phyloP scores from a whole-genome alignment of 805 yeast species.

The Komagataella kurtzmanii region DNA sequence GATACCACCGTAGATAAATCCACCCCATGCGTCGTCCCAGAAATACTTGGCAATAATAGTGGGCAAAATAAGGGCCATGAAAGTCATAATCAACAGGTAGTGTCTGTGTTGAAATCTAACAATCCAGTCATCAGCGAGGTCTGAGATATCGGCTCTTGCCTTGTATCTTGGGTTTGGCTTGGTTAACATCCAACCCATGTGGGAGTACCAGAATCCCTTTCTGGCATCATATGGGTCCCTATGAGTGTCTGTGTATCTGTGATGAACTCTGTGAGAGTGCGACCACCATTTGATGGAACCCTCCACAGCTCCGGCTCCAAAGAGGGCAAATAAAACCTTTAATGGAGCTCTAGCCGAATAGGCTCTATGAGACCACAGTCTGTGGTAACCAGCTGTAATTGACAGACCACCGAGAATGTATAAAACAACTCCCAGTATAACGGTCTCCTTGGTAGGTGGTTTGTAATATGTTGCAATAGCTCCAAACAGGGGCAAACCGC shows the following conservation, averaged over 20 bases:
- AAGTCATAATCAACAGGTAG: conserved; percentile 46
- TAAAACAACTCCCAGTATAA: conserved; percentile 31
- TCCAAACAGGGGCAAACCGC: conserved; percentile 47
- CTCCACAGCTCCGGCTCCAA: conserved; percentile 75
- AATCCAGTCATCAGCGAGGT: conserved; percentile 66
- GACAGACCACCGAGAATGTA: conserved; percentile 57
- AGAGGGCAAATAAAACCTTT: conserved; percentile 53
- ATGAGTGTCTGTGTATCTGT: conserved; percentile 70
- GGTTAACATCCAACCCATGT: conserved; percentile 76
- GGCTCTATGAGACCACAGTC: conserved; percentile 69
- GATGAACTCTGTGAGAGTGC: conserved; percentile 76
- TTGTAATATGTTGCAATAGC: conserved; percentile 26
- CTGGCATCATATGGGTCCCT: conserved; percentile 85
- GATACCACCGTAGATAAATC: conserved; percentile 69
- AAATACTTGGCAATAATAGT: conserved; percentile 44
- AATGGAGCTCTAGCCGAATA: conserved; percentile 50
- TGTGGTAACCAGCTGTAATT: conserved; percentile 76
- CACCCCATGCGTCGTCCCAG: conserved; percentile 71
- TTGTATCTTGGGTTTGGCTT: conserved; percentile 73
- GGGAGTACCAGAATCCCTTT: conserved; percentile 73
- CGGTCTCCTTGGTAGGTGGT: conserved; percentile 35
- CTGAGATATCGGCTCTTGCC: conserved; percentile 74
- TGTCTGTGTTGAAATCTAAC: conserved; percentile 76
- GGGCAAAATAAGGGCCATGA: conserved; percentile 51
- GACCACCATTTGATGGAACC: conserved; percentile 89